Percentiles rank a stretch among this genome's conserved stretches.
phyloP scores from a whole-genome alignment of 2,329 filamentous ascomycete species.

The Pseudonectria buxi region DNA sequence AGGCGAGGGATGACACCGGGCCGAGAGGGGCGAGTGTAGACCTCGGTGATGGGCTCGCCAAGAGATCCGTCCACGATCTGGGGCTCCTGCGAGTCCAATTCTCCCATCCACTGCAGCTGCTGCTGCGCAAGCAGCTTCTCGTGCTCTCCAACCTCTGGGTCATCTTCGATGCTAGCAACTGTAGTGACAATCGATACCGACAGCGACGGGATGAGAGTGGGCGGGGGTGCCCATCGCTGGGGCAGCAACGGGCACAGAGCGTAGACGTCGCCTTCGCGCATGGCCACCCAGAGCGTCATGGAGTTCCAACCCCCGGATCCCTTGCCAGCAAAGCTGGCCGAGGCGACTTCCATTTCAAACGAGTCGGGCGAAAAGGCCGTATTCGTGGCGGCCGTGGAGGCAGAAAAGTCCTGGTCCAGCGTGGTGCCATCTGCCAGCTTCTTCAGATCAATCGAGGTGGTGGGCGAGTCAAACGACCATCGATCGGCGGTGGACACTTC shows the following conservation, averaged over 20 bases:
- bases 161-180: constrained; percentile 55
- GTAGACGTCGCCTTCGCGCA: constrained; percentile 88
- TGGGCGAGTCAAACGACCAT: constrained; percentile 79
- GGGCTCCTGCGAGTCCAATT: constrained; percentile 57
- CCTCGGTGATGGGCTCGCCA: constrained; percentile 45
- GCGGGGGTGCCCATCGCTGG: constrained; percentile 72
- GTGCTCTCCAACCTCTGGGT: constrained; percentile 44
- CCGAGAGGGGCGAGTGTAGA: constrained; percentile 50
- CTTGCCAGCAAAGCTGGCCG: constrained; percentile 68
- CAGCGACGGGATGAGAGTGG: constrained; percentile 72
- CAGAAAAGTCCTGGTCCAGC: constrained; percentile 75
- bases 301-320: constrained; percentile 80
- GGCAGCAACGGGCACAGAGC: constrained; percentile 87
- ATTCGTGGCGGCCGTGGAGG: constrained; percentile 65
- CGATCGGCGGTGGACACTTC: constrained; percentile 78
- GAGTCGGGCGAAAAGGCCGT: constrained; percentile 83
- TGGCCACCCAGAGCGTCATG: constrained; percentile 97
- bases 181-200: constrained; percentile 78
- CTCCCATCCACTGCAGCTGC: constrained; percentile 61
- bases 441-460: constrained; percentile 78
- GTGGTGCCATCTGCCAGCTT: constrained; percentile 81
- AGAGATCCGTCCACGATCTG: constrained; percentile 42
- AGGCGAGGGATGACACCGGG: constrained; percentile 53
- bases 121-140: constrained; percentile 55
- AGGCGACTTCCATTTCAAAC: constrained; percentile 89